Conservation (phyloP, 139 green algal species). For the Tetradesmus lagerheimii region DNA sequence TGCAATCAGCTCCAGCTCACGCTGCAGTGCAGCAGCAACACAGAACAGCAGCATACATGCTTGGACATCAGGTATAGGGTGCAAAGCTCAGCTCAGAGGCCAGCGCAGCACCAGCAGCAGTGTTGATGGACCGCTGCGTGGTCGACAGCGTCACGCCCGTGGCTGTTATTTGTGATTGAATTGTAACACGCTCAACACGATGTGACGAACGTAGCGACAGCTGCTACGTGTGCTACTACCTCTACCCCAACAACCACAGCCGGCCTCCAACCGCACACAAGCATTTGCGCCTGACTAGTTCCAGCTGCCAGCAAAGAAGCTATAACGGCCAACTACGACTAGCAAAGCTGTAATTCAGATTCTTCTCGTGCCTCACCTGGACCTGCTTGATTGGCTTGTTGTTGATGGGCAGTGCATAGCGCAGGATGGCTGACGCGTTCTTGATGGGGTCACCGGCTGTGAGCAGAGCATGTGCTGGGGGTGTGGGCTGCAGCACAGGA, state of each 20-base stretch:
- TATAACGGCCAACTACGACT: too few species aligned
- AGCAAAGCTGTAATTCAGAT: too few species aligned
- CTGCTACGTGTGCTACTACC: neutral
- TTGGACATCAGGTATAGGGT: too few species aligned
- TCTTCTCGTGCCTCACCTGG: slow-evolving; percentile 74
- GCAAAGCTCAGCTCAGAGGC: neutral
- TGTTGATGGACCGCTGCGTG: too few species aligned
- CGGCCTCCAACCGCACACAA: neutral
- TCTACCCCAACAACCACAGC: neutral
- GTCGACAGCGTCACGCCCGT: too few species aligned
- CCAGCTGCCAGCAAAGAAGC: too few species aligned
- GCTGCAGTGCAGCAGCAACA: slow-evolving; percentile 57
- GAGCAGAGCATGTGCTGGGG: slow-evolving; percentile 53
- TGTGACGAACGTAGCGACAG: too few species aligned
- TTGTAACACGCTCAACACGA: too few species aligned
- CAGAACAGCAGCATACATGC: neutral
- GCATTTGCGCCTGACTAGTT: too few species aligned
- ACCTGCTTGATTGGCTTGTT: slow-evolving; percentile 93
- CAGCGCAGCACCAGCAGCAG: too few species aligned
- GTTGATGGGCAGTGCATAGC: slow-evolving; percentile 95
- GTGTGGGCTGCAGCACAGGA: slow-evolving; percentile 46
- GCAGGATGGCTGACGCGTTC: slow-evolving; percentile 92
- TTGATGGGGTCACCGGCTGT: slow-evolving; percentile 78
- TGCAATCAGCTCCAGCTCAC: slow-evolving; percentile 90
- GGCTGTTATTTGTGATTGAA: too few species aligned